phyloP scores from a whole-genome alignment of 495 filamentous ascomycete genomes.

The Penicillium psychrofluorescens region DNA sequence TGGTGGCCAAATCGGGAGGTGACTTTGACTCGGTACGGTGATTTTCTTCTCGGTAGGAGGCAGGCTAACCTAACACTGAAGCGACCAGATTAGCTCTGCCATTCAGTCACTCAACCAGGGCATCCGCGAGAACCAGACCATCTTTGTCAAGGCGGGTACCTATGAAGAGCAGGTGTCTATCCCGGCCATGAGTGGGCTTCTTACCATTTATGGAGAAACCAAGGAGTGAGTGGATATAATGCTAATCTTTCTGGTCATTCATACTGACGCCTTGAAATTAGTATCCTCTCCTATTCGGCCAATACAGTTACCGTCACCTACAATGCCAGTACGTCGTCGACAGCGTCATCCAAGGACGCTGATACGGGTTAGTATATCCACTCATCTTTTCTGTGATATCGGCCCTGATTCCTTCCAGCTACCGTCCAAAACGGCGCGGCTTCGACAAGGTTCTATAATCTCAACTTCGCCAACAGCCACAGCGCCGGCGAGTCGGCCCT shows the following conservation, averaged over 20 bases:
- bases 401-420: conserved; percentile 26
- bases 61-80: not conserved
- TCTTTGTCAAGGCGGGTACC: conserved; percentile 55
- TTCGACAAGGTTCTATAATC: conserved; percentile 53
- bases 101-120: conserved; percentile 46
- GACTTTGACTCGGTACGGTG: conserved; percentile 27
- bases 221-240: conserved; percentile 23
- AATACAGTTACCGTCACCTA: conserved; percentile 56
- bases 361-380: conserved; percentile 18
- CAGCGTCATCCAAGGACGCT: conserved; percentile 30
- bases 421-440: conserved; percentile 47
- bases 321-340: conserved; percentile 23
- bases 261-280: conserved; percentile 17
- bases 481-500: conserved; percentile 51
- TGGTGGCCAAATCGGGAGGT: conserved; percentile 39
- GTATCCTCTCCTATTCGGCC: conserved; percentile 30
- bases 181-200: conserved; percentile 33
- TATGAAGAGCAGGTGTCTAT: conserved; percentile 56
- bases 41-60: not conserved
- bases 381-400: conserved; percentile 2
- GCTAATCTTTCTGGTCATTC: not conserved
- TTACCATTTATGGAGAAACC: conserved; percentile 58
- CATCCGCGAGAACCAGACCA: conserved; percentile 42
- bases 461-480: conserved; percentile 52
- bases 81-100: conserved; percentile 44